Evolutionary conservation across 495 filamentous ascomycete species (phyloP).

Genomic region (Podospora bellae-mahoneyi): DNA sequence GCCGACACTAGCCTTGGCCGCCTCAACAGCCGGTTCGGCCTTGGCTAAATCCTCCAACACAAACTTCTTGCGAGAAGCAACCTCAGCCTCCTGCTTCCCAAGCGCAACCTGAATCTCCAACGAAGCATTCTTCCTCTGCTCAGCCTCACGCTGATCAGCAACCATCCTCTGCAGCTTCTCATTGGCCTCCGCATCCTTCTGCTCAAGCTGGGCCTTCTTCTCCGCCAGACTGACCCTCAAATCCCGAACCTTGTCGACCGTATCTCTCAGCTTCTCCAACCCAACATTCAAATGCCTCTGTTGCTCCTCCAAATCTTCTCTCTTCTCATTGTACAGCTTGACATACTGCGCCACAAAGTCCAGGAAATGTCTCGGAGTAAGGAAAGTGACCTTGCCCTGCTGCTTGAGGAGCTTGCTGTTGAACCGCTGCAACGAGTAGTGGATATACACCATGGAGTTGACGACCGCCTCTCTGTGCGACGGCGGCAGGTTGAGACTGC

Average conservation of each 20-base stretch:
- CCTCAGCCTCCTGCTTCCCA: conserved; percentile 85
- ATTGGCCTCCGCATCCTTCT: conserved; percentile 91
- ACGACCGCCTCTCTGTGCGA: conserved; percentile 86
- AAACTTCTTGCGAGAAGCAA: conserved; percentile 75
- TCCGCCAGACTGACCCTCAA: conserved; percentile 83
- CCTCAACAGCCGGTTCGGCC: conserved; percentile 88
- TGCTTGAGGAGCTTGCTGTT: conserved; percentile 86
- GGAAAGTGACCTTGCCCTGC: conserved; percentile 83
- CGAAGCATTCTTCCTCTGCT: conserved; percentile 81
- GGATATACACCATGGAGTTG: conserved; percentile 98
- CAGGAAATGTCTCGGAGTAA: conserved; percentile 94
- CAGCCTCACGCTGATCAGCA: conserved; percentile 91
- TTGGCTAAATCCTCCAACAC: conserved; percentile 83
- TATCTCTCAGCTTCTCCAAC: conserved; percentile 95
- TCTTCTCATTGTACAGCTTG: conserved; percentile 95
- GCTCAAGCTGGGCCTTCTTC: conserved; percentile 89
- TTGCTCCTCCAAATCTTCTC: conserved; percentile 96
- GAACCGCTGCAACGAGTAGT: conserved; percentile 87
- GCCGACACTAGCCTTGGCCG: conserved; percentile 91
- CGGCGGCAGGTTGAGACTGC: conserved; percentile 76
- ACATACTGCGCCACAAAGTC: conserved; percentile 99
- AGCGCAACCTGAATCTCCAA: conserved; percentile 83
- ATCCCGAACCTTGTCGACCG: conserved; percentile 95
- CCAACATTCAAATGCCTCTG: conserved; percentile 97
- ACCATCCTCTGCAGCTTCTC: conserved; percentile 97